phyloP scores from a whole-genome alignment of 352 stramenopile species.

The Pythium biforme region DNA sequence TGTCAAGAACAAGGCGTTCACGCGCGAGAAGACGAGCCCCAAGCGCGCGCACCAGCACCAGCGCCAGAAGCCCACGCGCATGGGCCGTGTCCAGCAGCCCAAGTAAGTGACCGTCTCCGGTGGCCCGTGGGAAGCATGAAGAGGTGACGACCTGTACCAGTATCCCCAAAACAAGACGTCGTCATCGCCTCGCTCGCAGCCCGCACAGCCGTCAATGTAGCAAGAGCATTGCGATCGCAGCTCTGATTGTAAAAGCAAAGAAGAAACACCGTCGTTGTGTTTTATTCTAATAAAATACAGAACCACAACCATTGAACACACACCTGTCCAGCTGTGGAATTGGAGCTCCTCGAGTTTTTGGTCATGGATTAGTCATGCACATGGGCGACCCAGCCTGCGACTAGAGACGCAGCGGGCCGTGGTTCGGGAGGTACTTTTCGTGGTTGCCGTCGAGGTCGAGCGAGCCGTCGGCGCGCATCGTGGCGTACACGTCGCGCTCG shows the following conservation, averaged over 20 bases:
- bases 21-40: constrained; percentile 36
- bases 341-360: not conserved
- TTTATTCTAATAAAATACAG: too few relatives aligned
- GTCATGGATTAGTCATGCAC: too few relatives aligned
- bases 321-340: too few relatives aligned
- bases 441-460: constrained; percentile 96
- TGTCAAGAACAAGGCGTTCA: constrained; percentile 50
- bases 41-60: constrained; percentile 43
- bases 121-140: too few relatives aligned
- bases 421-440: constrained; percentile 96
- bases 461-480: constrained; percentile 93
- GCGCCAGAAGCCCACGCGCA: constrained; percentile 55
- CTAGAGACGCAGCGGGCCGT: constrained; percentile 74
- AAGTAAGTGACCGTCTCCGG: constrained; percentile 45
- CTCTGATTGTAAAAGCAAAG: not conserved
- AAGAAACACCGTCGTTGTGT: not conserved
- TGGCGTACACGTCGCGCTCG: constrained; percentile 96
- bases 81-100: constrained; percentile 65
- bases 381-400: too few relatives aligned
- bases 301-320: too few relatives aligned
- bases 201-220: too few relatives aligned
- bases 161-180: not conserved
- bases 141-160: not conserved
- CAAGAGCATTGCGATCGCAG: not conserved
- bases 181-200: too few relatives aligned